Evolutionary conservation across 129 eudicot species (phyloP), one percentile per base, ranked within the genome.

Genomic region (Pulicaria dysenterica): DNA sequence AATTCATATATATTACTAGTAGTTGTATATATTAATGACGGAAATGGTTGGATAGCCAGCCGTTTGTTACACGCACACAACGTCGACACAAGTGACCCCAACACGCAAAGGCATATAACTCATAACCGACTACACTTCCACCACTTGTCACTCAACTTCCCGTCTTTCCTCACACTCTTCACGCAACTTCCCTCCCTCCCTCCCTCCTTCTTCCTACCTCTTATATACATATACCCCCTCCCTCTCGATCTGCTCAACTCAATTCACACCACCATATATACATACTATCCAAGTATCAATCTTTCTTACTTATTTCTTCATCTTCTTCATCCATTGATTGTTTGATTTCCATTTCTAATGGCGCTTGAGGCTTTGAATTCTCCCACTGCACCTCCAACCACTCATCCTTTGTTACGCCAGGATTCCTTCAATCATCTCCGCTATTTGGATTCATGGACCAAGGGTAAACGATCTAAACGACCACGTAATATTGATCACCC

Each of bases 381-480:
- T 34, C 73, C 77, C 34, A 68, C 75, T 12, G 4, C 75, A 6
- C 13, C 51, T 57, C 56, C 55, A 14, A 8, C 56, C 1, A 10
- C 56, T 45, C n/a, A n/a, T n/a, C 39, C 69, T 3, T 62, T 64
- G 3, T 72, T 78, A 16, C 72, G 67, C 13, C 77, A 77, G 14
- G 77, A 77, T 4, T 77, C 76, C 12, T 70, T 61, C 72, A 69
- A 48, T 31, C 54, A 64, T 38, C 59, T 47, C 2, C 47, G 54
- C 5, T 43, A 62, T 63, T 34, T 37, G 5, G 66, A 63, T 31
- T 62, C 82, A 31, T 70, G 64, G 66, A 70, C 82, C 6, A 78
- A 70, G 45, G 84, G 80, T 3, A 83, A 83, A 77, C 81, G 81
- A 3, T 73, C 87, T 0, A 83, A 83, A 47, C 79, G 84, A 38